phyloP scores from a whole-genome alignment of 2,329 filamentous ascomycete species.

The Parasarocladium wereldwijsianum region DNA sequence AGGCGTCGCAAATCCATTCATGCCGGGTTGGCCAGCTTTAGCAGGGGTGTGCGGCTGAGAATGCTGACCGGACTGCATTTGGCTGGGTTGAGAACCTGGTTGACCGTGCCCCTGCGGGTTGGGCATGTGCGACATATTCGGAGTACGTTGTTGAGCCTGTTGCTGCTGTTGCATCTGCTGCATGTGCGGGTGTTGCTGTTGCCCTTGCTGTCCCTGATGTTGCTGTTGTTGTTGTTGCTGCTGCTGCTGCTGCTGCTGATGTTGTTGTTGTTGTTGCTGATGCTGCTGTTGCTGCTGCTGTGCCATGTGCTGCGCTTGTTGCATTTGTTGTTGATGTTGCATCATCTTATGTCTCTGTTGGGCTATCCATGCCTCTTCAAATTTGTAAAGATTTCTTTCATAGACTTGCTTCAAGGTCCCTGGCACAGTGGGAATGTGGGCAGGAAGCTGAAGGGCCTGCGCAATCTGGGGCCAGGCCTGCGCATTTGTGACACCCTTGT shows the following conservation, averaged over 20 bases:
- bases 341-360: conserved; percentile 40
- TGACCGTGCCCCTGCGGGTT: conserved; percentile 20
- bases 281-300: conserved; percentile 17
- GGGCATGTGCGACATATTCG: conserved; percentile 11
- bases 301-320: conserved; percentile 24
- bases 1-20: conserved; percentile 23
- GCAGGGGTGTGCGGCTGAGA: conserved; percentile 21
- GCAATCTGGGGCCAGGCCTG: conserved; percentile 66
- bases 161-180: conserved; percentile 29
- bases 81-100: too few species aligned
- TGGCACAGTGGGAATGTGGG: conserved; percentile 50
- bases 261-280: conserved; percentile 24
- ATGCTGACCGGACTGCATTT: conserved; percentile 21
- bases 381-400: conserved; percentile 59
- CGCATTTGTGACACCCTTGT: conserved; percentile 52
- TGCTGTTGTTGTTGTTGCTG: conserved; percentile 17
- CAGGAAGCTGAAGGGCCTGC: conserved; percentile 45
- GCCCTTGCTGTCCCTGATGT: conserved; percentile 15
- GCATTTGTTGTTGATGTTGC: conserved; percentile 31
- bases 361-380: conserved; percentile 54
- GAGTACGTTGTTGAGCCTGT: conserved; percentile 14
- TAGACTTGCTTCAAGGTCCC: conserved; percentile 61
- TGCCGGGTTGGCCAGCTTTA: conserved; percentile 21
- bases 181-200: conserved; percentile 21
- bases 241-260: conserved; percentile 18